Evolutionary conservation across 345 rosid genomes (phyloP).

Genomic region (Salix dunnii): DNA sequence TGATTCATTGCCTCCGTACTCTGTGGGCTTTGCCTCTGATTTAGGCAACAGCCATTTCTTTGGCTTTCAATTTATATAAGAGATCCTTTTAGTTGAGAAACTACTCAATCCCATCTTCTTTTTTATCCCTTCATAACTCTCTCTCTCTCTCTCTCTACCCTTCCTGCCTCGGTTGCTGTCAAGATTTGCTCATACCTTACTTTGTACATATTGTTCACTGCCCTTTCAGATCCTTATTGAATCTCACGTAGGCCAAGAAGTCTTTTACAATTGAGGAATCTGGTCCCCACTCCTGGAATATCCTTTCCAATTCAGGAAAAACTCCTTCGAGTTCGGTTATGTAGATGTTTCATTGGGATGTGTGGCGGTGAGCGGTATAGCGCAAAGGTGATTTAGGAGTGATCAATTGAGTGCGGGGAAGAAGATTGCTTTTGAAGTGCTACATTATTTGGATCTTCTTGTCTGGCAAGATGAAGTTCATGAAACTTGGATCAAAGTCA

Average conservation of each 20-base stretch:
- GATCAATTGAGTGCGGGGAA: slow-evolving; percentile 19
- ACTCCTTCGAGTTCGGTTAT: slow-evolving; percentile 28
- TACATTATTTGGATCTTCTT: slow-evolving; percentile 19
- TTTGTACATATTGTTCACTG: slow-evolving; percentile 30
- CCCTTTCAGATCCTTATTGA: slow-evolving; percentile 44
- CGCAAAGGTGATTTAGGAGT: slow-evolving; percentile 18
- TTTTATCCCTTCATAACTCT: neutral
- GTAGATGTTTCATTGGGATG: slow-evolving; percentile 34
- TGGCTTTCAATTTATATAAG: slow-evolving; percentile 47
- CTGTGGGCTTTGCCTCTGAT: slow-evolving; percentile 61
- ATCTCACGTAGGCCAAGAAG: slow-evolving; percentile 39
- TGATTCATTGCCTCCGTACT: slow-evolving; percentile 46
- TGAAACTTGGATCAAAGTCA: slow-evolving; percentile 89
- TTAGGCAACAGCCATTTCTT: slow-evolving; percentile 52
- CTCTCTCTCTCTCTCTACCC: slow-evolving; percentile 27
- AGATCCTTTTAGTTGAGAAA: slow-evolving; percentile 42
- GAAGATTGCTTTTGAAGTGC: slow-evolving; percentile 14
- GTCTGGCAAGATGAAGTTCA: slow-evolving; percentile 71
- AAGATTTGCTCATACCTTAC: slow-evolving; percentile 47
- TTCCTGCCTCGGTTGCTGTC: slow-evolving; percentile 50
- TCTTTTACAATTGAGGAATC: slow-evolving; percentile 33
- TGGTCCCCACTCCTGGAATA: slow-evolving; percentile 66
- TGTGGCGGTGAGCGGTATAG: slow-evolving; percentile 19
- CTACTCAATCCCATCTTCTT: slow-evolving; percentile 27
- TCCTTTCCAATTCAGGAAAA: slow-evolving; percentile 39